These are phyloP conservation scores for Aleurites moluccanus DNA, from an alignment of 441 rosid genomes.

Conservation along the genomic window DNA sequence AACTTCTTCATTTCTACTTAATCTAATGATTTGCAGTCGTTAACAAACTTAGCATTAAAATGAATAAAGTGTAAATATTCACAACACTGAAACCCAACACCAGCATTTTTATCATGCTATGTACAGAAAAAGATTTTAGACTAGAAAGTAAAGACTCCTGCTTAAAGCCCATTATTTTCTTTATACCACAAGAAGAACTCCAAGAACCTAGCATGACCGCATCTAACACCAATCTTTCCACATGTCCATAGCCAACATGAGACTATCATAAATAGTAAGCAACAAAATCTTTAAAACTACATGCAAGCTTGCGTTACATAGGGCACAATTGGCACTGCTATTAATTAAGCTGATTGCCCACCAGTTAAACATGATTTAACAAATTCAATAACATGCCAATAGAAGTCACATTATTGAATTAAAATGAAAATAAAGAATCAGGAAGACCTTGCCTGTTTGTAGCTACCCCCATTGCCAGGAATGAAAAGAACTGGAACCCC, in stretches of 20 bases:
- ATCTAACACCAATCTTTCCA: neutral
- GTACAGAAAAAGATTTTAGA: neutral
- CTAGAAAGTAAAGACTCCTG: neutral
- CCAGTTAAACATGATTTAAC: neutral
- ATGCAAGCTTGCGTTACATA: neutral
- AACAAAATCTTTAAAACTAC: neutral
- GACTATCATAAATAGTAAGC: neutral
- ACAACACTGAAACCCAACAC: too few species aligned
- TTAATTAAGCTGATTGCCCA: too few species aligned
- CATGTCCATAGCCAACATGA: neutral
- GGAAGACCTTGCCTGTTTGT: constrained; percentile 74
- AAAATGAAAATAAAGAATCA: neutral
- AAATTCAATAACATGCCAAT: neutral
- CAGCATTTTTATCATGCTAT: too few species aligned
- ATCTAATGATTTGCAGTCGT: neutral
- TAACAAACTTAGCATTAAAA: neutral
- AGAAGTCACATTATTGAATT: neutral
- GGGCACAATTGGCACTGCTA: neutral
- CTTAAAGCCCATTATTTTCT: neutral
- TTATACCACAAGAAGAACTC: neutral
- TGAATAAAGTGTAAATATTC: neutral
- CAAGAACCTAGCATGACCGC: neutral
- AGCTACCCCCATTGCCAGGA: constrained; percentile 98
- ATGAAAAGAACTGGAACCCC: constrained; percentile 95
- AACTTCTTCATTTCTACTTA: neutral